Evolutionary conservation across 75 land plant species (phyloP).

Genomic region (Cupressus sempervirens): DNA sequence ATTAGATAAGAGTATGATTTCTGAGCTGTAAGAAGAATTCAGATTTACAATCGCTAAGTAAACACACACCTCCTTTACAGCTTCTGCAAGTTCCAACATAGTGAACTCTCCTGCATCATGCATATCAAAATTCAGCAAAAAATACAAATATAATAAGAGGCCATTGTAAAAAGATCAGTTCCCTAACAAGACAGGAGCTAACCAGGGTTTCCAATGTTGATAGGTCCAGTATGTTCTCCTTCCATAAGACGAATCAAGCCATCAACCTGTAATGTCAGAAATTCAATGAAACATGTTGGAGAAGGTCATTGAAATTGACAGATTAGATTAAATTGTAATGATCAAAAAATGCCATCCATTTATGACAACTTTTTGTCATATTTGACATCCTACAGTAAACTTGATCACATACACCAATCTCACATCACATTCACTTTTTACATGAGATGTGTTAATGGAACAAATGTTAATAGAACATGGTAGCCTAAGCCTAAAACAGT

Average conservation of each 20-base stretch:
- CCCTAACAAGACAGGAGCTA: neutral
- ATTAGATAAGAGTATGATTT: neutral
- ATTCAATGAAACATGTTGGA: neutral
- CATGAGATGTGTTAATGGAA: neutral
- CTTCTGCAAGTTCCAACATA: conserved; percentile 93
- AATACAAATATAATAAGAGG: neutral
- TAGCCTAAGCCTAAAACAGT: neutral
- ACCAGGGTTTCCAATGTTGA: conserved; percentile 98
- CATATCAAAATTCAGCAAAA: neutral
- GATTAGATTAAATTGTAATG: neutral
- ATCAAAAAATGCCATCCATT: neutral
- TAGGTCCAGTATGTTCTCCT: conserved; percentile 87
- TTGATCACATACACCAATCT: neutral
- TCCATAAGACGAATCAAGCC: conserved; percentile 93
- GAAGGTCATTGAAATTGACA: neutral
- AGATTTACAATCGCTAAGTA: neutral
- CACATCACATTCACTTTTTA: neutral
- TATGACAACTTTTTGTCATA: neutral
- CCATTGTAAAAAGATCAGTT: neutral
- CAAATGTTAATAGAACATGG: no score
- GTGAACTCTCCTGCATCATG: conserved; percentile 79
- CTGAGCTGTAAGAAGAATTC: neutral
- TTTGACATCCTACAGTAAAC: neutral
- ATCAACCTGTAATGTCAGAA: conserved; percentile 62
- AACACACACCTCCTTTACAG: conserved; percentile 58